Evolutionary conservation across 306 rosid genomes (phyloP).

Genomic region (Rosa lucieae): DNA sequence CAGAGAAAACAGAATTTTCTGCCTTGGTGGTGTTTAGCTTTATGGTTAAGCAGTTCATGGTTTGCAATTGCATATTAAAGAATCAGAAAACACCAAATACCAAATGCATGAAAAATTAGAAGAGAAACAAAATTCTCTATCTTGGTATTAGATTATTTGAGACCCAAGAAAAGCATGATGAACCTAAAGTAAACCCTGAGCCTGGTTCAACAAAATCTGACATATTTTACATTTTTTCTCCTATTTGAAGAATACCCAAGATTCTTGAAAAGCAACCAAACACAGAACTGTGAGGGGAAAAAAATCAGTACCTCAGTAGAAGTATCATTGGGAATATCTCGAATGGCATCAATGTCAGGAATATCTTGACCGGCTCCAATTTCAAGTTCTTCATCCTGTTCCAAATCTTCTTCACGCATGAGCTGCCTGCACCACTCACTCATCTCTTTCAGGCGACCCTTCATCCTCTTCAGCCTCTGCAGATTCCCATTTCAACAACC

Average conservation of each 20-base stretch:
- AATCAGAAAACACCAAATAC: background rate
- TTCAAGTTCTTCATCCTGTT: constrained; percentile 18
- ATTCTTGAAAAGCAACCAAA: background rate
- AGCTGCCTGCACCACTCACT: constrained; percentile 45
- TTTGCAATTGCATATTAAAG: background rate
- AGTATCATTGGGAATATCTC: background rate
- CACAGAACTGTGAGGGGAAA: background rate
- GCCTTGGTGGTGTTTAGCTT: too few species aligned
- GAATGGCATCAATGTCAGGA: background rate
- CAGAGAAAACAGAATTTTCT: background rate
- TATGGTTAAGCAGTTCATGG: background rate
- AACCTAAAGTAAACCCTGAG: background rate
- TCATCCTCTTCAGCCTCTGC: constrained; percentile 51
- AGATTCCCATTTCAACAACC: background rate
- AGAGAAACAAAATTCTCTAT: background rate
- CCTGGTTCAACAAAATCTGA: background rate
- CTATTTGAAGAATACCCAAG: background rate
- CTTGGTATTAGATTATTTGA: background rate
- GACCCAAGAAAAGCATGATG: background rate
- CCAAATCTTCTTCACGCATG: constrained; percentile 26
- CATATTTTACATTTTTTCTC: background rate
- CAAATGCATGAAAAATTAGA: background rate
- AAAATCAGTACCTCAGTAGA: constrained; percentile 9
- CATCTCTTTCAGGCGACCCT: constrained; percentile 45
- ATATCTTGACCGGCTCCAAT: background rate